These are phyloP conservation scores for Candida mattraensis DNA, from an alignment of 805 yeast genomes.

Conservation along the genomic window DNA sequence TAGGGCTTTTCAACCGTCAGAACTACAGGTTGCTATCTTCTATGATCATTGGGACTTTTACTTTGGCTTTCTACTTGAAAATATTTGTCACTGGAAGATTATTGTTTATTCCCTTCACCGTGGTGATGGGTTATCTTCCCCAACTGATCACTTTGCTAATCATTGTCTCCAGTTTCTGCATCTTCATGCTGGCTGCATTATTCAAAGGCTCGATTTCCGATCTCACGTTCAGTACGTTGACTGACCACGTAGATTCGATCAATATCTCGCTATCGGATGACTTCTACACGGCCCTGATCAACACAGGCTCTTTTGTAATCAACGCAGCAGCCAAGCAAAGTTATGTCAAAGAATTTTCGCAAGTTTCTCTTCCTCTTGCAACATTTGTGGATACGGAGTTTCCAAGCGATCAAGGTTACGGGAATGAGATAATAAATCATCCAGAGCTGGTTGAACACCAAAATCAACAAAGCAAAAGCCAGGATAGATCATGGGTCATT, in stretches of 20 bases:
- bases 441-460: constrained; percentile 29
- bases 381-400: constrained; percentile 53
- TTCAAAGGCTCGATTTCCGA: constrained; percentile 43
- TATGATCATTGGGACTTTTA: constrained; percentile 52
- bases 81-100: constrained; percentile 42
- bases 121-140: constrained; percentile 63
- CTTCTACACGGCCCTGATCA: constrained; percentile 60
- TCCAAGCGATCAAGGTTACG: constrained; percentile 25
- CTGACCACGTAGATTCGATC: constrained; percentile 35
- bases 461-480: constrained; percentile 4
- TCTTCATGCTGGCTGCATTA: constrained; percentile 58
- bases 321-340: constrained; percentile 68
- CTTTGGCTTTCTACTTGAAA: constrained; percentile 47
- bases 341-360: constrained; percentile 58
- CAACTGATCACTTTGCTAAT: constrained; percentile 56
- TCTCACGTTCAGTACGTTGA: constrained; percentile 35
- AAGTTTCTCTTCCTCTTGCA: constrained; percentile 44
- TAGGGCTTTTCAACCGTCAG: constrained; percentile 55
- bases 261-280: constrained; percentile 54
- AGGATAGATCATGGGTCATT: constrained; percentile 21
- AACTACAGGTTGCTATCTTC: constrained; percentile 64
- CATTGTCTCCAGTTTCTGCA: constrained; percentile 48
- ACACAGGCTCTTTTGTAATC: constrained; percentile 60
- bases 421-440: constrained; percentile 23
- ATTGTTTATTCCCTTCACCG: constrained; percentile 51